Base-by-base conservation (phyloP, 2,329 filamentous ascomycete genomes). In the Sarocladium kiliense region DNA sequence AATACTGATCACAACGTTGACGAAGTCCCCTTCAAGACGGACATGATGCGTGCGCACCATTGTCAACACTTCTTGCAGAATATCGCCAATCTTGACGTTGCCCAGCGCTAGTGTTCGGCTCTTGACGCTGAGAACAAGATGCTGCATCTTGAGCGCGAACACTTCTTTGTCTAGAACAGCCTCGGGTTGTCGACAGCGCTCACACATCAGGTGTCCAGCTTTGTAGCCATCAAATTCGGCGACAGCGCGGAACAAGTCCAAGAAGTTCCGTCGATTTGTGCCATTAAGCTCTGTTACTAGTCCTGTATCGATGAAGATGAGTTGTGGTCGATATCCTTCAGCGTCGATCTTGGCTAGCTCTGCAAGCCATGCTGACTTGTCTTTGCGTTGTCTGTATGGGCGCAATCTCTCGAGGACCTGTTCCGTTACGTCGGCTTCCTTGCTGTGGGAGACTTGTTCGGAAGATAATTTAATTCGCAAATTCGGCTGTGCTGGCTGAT, bases 221-320 rank as follows among this genome's bases (percentile, higher is more conserved):
- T 90, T 92, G 74, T 97, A 97, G 10, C 94, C 94, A 66, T 99
- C 91, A 63, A 99, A 99, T 65, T 97, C 93, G 16, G 94, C 94
- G 21, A 99, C 85, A 14, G 94, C 89, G 57, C 91, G 91, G 83
- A 99, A 99, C 2, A 99, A 84, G 63, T 95, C 94, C 3, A 99
- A 77, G 69, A 99, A 99, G 70, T 99, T 99, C 23, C 75, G 77
- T 34, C 94, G 85, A 66, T 99, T 99, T 3, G 78, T 84, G 6
- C 82, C 84, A 66, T 96, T 97, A 21, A 99, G 81, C 69, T 97
- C 89, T 0, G 94, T 99, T 1, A 97, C 93, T 0, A 99, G 80
- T 1, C 94, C 94, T 0, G 94, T 96, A 68, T 99, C 94, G 64
- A 99, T 97, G 72, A 99, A 97, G 58, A 99, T 91, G 30, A 99